Base-by-base conservation (phyloP, 345 rosid genomes). In the Combretum micranthum region DNA sequence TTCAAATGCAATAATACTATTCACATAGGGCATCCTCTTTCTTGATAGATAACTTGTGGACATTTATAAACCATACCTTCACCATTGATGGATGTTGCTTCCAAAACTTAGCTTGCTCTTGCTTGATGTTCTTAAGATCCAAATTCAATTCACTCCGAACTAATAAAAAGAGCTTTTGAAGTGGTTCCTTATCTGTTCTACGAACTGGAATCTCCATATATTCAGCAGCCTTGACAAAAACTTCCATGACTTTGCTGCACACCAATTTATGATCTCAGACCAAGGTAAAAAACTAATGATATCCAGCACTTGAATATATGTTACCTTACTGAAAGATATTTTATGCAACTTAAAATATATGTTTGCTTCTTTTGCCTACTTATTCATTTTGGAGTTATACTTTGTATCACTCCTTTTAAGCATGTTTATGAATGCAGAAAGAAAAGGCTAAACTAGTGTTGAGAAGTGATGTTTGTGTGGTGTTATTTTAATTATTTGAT, bases 61-160 rank as follows among this genome's bases (percentile, higher is more conserved):
- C 32, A 64, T 43, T 53, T 53, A 48, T 47, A 53, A 42, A 13
- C 50, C 65, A 2, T 72, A 93, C 97, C 96, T 93, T 93, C 61
- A 87, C 99, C 59, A 93, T 46, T 15, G 99, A 89, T 20, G 99
- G 99, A 73, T 93, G 95, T 77, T 89, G 96, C 80, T 89, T 93
- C 97, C 90, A 93, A 73, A 89, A 93, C 76, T 89, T 93, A 60
- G 97, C 97, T 75, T 93, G 99, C 77, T 93, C 99, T 89, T 93
- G 97, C 87, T 93, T 93, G 61, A 89, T 83, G 75, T 87, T 93
- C 81, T 89, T 89, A 20, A 71, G 87, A 74, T 93, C 99, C 72
- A 93, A 72, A 70, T 93, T 89, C 77, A 93, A 75, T 75, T 93
- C 99, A 64, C 99, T 89, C 79, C 97, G 77, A 45, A 93, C 99